Percentiles rank a stretch among this genome's conserved stretches.
Evolutionary conservation across 345 rosid species (phyloP).

Genomic region (Anastatica hierochuntica): DNA sequence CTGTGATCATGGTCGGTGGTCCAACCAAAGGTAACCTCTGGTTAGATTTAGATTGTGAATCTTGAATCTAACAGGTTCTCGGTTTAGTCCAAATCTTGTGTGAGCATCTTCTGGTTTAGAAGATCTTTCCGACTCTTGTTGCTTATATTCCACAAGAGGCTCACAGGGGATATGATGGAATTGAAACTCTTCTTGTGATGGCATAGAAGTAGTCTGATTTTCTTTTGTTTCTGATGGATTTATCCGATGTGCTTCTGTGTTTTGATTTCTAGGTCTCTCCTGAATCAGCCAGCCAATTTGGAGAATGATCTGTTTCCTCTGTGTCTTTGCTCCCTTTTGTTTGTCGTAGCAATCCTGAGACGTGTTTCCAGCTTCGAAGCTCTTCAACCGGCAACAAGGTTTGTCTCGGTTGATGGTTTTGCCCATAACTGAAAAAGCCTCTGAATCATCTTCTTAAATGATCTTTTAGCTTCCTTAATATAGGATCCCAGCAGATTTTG

Average conservation of each 20-base stretch:
- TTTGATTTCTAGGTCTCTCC: constrained; percentile 59
- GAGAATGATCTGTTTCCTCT: constrained; percentile 35
- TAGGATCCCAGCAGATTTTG: constrained; percentile 68
- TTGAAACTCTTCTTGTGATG: constrained; percentile 56
- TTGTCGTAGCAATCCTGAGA: constrained; percentile 65
- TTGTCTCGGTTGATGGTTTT: not conserved
- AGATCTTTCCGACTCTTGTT: not conserved
- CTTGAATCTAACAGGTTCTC: constrained; percentile 59
- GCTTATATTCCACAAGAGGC: constrained; percentile 49
- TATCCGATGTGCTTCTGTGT: too few relatives aligned
- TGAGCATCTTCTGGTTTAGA: not conserved
- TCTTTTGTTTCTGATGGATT: not conserved
- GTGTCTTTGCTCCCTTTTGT: not conserved
- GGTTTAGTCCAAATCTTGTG: constrained; percentile 42
- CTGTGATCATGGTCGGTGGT: constrained; percentile 98
- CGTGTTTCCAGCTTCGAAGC: constrained; percentile 92
- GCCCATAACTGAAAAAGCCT: not conserved
- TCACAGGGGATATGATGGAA: constrained; percentile 63
- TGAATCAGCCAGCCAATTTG: constrained; percentile 86
- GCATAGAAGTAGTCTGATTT: not conserved
- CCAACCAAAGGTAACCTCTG: constrained; percentile 75
- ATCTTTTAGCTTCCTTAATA: not conserved
- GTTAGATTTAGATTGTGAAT: too few relatives aligned
- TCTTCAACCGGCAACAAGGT: constrained; percentile 78
- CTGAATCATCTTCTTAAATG: not conserved